phyloP scores from a whole-genome alignment of 31 red algal species.

The Asparagopsis taxiformis region DNA sequence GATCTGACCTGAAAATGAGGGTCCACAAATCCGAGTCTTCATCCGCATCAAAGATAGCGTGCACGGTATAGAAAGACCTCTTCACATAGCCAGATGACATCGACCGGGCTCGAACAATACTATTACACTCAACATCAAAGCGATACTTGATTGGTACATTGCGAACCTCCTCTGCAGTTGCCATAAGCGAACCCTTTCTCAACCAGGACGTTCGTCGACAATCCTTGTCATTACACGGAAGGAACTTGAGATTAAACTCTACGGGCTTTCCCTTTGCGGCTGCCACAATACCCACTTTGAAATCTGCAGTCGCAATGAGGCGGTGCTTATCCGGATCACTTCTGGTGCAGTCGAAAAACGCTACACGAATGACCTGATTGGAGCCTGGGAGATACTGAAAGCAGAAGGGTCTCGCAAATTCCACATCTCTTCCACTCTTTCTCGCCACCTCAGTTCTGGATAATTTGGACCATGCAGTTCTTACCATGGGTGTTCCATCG shows the following conservation, averaged over 20 bases:
- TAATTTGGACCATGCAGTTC: slow-evolving; percentile 25
- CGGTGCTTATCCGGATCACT: slow-evolving; percentile 15
- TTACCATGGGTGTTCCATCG: not conserved
- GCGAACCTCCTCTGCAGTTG: not conserved
- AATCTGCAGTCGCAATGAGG: slow-evolving; percentile 27
- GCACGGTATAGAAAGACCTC: slow-evolving; percentile 40
- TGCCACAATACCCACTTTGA: not conserved
- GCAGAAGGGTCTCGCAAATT: slow-evolving; percentile 17
- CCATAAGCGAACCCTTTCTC: slow-evolving; percentile 18
- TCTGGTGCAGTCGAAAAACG: slow-evolving; percentile 25
- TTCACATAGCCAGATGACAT: slow-evolving; percentile 12
- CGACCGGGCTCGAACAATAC: slow-evolving; percentile 30
- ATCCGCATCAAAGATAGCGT: slow-evolving; percentile 37
- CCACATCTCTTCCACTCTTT: slow-evolving; percentile 40
- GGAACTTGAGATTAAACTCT: slow-evolving; percentile 11
- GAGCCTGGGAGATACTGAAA: slow-evolving; percentile 6
- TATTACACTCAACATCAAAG: slow-evolving; percentile 38
- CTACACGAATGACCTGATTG: slow-evolving; percentile 23
- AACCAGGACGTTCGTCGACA: slow-evolving; percentile 13
- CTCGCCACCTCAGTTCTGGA: slow-evolving; percentile 29
- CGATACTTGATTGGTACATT: not conserved
- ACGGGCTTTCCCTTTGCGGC: slow-evolving; percentile 15
- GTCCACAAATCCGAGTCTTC: slow-evolving; percentile 39
- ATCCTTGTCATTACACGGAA: slow-evolving; percentile 30
- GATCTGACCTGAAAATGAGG: slow-evolving; percentile 18